phyloP scores from a whole-genome alignment of 495 filamentous ascomycete genomes.

The Talaromyces wortmannii region DNA sequence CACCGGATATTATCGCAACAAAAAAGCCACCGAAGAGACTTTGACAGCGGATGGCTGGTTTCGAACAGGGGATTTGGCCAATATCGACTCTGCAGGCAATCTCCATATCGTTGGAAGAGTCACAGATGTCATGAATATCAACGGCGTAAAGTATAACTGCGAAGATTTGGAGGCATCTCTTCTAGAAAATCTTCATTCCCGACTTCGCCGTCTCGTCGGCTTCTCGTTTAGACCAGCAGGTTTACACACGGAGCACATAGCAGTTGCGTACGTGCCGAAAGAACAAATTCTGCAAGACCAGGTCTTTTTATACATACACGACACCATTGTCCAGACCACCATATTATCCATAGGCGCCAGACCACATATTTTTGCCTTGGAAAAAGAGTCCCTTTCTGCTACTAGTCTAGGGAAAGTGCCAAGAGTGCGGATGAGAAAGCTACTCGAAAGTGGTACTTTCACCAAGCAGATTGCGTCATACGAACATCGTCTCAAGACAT shows the following conservation, averaged over 20 bases:
- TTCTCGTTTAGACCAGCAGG: constrained; percentile 19
- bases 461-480: constrained; percentile 4
- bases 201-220: constrained; percentile 12
- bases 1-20: constrained; percentile 68
- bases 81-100: constrained; percentile 50
- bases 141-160: constrained; percentile 40
- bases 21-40: constrained; percentile 52
- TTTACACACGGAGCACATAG: constrained; percentile 26
- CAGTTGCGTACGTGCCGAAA: constrained; percentile 23
- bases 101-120: constrained; percentile 44
- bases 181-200: constrained; percentile 21
- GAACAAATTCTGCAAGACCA: background rate
- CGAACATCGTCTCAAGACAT: background rate
- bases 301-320: background rate
- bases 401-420: constrained; percentile 43
- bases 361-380: constrained; percentile 9
- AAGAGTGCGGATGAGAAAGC: constrained; percentile 10
- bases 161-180: constrained; percentile 34
- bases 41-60: constrained; percentile 73
- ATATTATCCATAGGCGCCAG: background rate
- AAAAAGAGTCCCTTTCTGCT: constrained; percentile 9
- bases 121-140: constrained; percentile 50
- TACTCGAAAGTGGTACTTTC: constrained; percentile 18
- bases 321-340: background rate
- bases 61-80: constrained; percentile 70